Conservation (phyloP, 768 basidiomycete genomes). For the Boletus pseudopeckii region DNA sequence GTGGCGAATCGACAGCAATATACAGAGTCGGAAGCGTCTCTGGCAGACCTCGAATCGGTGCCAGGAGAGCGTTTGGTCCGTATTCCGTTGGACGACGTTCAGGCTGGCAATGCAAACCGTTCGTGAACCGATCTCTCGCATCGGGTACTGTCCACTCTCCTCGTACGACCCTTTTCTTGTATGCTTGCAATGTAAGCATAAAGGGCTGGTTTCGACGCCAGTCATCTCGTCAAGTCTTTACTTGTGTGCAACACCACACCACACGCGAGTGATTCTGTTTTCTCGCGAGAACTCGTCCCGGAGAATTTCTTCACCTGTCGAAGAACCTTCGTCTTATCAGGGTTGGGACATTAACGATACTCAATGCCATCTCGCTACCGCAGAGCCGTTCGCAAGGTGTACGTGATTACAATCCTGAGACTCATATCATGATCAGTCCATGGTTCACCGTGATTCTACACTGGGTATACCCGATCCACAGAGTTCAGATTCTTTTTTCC, state of each 20-base stretch:
- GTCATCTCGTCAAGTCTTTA: not conserved
- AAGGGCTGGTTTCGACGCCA: not conserved
- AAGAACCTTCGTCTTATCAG: not conserved
- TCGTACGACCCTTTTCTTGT: not conserved
- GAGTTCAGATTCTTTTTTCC: not conserved
- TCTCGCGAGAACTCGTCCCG: not conserved
- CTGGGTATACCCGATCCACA: not conserved
- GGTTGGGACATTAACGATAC: not conserved
- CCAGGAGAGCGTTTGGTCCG: slow-evolving; percentile 66
- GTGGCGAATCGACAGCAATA: slow-evolving; percentile 48
- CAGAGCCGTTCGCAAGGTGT: not conserved
- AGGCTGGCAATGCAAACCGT: slow-evolving; percentile 23
- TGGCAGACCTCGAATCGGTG: slow-evolving; percentile 8
- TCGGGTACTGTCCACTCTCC: too few species aligned
- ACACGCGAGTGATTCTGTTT: not conserved
- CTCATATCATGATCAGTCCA: not conserved
- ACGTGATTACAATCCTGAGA: not conserved
- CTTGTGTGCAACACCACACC: not conserved
- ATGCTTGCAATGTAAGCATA: not conserved
- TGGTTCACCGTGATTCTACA: not conserved
- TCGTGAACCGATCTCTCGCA: slow-evolving; percentile 3
- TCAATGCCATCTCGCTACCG: not conserved
- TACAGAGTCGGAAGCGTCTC: slow-evolving; percentile 24
- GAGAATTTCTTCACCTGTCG: not conserved
- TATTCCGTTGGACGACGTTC: slow-evolving; percentile 68